Conservation (phyloP, 768 basidiomycete species). For the Tulasnella sp. region DNA sequence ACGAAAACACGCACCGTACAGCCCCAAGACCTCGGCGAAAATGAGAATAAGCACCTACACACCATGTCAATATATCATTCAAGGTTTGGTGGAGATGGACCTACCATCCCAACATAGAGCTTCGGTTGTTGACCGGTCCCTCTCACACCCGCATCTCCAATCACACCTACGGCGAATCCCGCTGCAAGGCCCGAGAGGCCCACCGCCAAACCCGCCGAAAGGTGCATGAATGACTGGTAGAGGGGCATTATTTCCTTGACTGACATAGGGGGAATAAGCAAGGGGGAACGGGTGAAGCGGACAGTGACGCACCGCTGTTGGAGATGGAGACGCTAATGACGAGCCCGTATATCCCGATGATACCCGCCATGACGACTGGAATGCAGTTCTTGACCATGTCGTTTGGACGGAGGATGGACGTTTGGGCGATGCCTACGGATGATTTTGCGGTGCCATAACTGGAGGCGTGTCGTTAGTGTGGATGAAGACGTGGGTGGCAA, state of each 20-base stretch:
- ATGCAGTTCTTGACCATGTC: slow-evolving; percentile 96
- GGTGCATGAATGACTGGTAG: slow-evolving; percentile 84
- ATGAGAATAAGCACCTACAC: slow-evolving; percentile 88
- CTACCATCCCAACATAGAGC: slow-evolving; percentile 85
- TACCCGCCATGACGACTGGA: slow-evolving; percentile 99
- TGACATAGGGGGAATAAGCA: slow-evolving; percentile 23
- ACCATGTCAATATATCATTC: background rate
- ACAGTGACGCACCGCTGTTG: slow-evolving; percentile 51
- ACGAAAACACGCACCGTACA: background rate
- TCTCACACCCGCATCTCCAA: slow-evolving; percentile 96
- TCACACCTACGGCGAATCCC: slow-evolving; percentile 95
- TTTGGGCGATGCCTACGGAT: slow-evolving; percentile 92
- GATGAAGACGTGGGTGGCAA: background rate
- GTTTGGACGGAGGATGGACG: slow-evolving; percentile 94
- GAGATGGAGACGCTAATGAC: slow-evolving; percentile 96
- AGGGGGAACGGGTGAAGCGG: background rate
- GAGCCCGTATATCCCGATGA: slow-evolving; percentile 97
- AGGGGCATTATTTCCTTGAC: slow-evolving; percentile 72
- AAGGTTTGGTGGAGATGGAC: slow-evolving; percentile 20
- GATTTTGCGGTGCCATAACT: slow-evolving; percentile 99
- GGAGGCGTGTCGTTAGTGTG: background rate
- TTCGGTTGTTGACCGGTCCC: slow-evolving; percentile 94
- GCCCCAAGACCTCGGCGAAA: slow-evolving; percentile 57
- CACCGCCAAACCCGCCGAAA: slow-evolving; percentile 84
- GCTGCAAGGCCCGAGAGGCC: slow-evolving; percentile 91